Base-by-base conservation (phyloP, 2,329 filamentous ascomycete genomes). In the Celoporthe dispersa region DNA sequence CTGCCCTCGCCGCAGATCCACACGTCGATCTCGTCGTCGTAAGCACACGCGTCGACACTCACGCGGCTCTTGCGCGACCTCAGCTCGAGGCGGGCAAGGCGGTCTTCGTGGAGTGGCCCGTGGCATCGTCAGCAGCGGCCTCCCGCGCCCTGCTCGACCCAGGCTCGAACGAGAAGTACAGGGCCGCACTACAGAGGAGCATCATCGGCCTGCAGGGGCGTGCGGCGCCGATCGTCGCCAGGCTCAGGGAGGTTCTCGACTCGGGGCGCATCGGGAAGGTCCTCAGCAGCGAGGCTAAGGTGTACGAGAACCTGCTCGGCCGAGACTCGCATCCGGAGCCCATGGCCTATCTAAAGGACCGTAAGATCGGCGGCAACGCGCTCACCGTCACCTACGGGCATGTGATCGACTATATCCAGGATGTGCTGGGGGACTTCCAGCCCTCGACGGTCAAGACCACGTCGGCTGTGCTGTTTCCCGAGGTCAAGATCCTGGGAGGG, bases 91-190 rank as follows among this genome's bases (percentile, higher is more conserved):
- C 82, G 4, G 80, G 81, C 28, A 86, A 87, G 74, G 78, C 83
- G 59, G 79, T 84, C 16, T 86, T 83, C 68, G 79, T 82, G n/a
- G 85, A 87, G 73, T 85, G 84, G 84, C 85, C 83, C 3, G 77
- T 85, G 0, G 84, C 78, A 0, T 76, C 78, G 3, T 83, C 80
- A 57, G 66, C 81, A 1, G 71, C 75, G 1, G 79, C 85, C 70
- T 80, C 83, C 0, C 78, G 82, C 60, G 82, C 85, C 71, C 75
- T 87, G 28, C 62, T 64, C 28, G 62, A 64, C 16, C 62, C 62
- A 22, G 62, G 62, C n/a, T 14, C 41, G 19, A 51, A 64, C 41
- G 41, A 48, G 25, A 51, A 28, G 41, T 33, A 64, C 41, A 33
- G 16, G 41, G 74, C 78, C 0, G 74, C 75, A 1, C 70, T 85